Evolutionary conservation across 2,329 filamentous ascomycete genomes (phyloP).

Genomic region (Ophiocordyceps polyrhachis-furcata): DNA sequence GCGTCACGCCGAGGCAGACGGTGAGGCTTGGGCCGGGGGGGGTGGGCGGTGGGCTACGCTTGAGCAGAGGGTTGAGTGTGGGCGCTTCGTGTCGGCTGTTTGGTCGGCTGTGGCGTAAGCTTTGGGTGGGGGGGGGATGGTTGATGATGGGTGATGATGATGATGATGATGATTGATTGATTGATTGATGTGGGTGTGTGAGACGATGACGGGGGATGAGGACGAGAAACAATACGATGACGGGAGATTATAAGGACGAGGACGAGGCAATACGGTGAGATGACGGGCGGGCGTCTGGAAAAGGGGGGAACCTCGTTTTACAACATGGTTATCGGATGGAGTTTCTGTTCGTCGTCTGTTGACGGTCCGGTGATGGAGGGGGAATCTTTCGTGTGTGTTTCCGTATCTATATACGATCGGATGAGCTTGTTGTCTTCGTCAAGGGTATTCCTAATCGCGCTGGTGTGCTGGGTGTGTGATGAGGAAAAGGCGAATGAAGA

Average conservation of each 20-base stretch:
- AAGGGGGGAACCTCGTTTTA: neutral
- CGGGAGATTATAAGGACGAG: neutral
- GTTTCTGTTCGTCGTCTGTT: too few relatives aligned
- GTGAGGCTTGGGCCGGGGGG: slow-evolving; percentile 41
- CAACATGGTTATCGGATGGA: too few relatives aligned
- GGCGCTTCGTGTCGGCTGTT: slow-evolving; percentile 61
- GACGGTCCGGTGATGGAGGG: too few relatives aligned
- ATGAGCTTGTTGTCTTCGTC: too few relatives aligned
- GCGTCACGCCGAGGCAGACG: slow-evolving; percentile 60
- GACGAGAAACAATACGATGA: neutral
- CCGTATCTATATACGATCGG: too few relatives aligned
- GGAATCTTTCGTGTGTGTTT: too few relatives aligned
- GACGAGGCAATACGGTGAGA: neutral
- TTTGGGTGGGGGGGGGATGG: neutral
- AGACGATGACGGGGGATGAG: neutral
- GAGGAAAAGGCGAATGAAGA: too few relatives aligned
- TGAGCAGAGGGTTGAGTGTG: slow-evolving; percentile 80
- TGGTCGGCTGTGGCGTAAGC: slow-evolving; percentile 43
- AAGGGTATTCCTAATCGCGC: too few relatives aligned
- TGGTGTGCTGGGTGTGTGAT: too few relatives aligned
- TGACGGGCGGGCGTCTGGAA: neutral
- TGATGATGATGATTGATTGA: too few relatives aligned
- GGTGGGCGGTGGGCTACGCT: slow-evolving; percentile 50
- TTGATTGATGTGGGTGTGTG: too few relatives aligned
- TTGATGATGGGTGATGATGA: neutral